phyloP scores from a whole-genome alignment of 768 basidiomycete genomes.

The Boletus barrowsii region DNA sequence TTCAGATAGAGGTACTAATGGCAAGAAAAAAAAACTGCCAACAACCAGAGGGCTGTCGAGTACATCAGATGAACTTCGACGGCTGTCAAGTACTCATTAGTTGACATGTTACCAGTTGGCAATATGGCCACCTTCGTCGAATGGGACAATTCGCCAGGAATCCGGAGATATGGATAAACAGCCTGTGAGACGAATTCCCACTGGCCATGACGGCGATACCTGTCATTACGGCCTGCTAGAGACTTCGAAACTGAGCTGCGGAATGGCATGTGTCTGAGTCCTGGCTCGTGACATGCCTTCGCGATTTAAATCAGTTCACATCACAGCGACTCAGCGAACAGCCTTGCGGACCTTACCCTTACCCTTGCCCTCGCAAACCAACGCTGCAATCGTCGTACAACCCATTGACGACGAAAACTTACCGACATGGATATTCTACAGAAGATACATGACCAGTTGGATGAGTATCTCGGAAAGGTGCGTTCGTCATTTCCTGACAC shows the following conservation, averaged over 20 bases:
- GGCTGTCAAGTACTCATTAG: too few relatives aligned
- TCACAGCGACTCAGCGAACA: neutral
- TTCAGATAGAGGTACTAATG: too few relatives aligned
- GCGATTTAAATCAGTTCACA: neutral
- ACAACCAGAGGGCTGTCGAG: too few relatives aligned
- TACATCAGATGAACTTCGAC: too few relatives aligned
- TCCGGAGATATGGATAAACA: too few relatives aligned
- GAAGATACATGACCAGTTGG: conserved; percentile 14
- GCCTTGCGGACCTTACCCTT: neutral
- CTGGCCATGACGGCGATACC: neutral
- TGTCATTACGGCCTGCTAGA: conserved; percentile 1
- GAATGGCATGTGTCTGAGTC: neutral
- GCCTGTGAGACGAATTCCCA: neutral
- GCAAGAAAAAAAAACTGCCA: too few relatives aligned
- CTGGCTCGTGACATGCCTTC: conserved; percentile 9
- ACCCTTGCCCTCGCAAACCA: conserved; percentile 4
- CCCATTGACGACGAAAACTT: neutral
- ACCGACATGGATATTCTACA: conserved; percentile 16
- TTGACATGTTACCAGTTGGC: too few relatives aligned
- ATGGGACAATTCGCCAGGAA: too few relatives aligned
- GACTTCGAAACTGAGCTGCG: neutral
- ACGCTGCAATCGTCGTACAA: neutral
- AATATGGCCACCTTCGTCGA: too few relatives aligned
- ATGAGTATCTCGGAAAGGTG: conserved; percentile 23
- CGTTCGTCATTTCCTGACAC: conserved; percentile 2